Percentiles rank a stretch among this genome's conserved stretches.
These are phyloP conservation scores for Claviceps purpurea DNA, from an alignment of 2,329 filamentous ascomycete genomes.

Conservation along the genomic window DNA sequence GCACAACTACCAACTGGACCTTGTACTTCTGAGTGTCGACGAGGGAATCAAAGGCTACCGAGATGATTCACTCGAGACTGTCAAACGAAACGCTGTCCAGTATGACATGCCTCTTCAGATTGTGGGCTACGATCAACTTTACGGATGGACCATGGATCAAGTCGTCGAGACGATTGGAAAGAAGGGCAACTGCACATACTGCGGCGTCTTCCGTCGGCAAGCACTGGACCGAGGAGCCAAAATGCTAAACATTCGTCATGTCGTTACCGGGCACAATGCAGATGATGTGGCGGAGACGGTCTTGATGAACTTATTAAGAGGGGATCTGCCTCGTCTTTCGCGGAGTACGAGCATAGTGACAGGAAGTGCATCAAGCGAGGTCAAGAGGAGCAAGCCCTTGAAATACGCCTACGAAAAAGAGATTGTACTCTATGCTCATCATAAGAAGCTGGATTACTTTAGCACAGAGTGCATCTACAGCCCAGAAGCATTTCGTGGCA, in stretches of 20 bases:
- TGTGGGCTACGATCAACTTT: conserved; percentile 83
- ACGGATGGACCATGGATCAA: conserved; percentile 99
- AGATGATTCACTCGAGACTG: conserved; percentile 90
- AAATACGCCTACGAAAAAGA: conserved; percentile 99
- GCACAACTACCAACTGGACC: conserved; percentile 71
- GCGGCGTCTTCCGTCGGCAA: conserved; percentile 88
- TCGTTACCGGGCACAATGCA: conserved; percentile 94
- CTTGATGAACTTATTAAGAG: conserved; percentile 89
- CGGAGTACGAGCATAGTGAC: conserved; percentile 85
- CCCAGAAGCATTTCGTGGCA: conserved; percentile 89
- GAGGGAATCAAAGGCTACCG: conserved; percentile 96
- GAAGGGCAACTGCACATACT: conserved; percentile 98
- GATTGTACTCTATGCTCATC: conserved; percentile 93
- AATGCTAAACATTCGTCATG: conserved; percentile 75
- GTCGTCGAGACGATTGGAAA: conserved; percentile 94
- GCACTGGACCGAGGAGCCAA: conserved; percentile 87
- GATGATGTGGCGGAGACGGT: conserved; percentile 97
- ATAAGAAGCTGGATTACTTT: conserved; percentile 96
- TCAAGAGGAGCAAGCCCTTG: conserved; percentile 89
- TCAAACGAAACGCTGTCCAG: conserved; percentile 83
- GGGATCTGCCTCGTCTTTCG: conserved; percentile 76
- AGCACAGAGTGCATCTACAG: conserved; percentile 98
- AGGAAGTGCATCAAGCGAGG: conserved; percentile 62
- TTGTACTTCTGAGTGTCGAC: conserved; percentile 83
- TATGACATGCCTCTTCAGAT: conserved; percentile 89